These are phyloP conservation scores for Aspergillus transmontanensis DNA, from an alignment of 2,329 filamentous ascomycete genomes.

Conservation along the genomic window DNA sequence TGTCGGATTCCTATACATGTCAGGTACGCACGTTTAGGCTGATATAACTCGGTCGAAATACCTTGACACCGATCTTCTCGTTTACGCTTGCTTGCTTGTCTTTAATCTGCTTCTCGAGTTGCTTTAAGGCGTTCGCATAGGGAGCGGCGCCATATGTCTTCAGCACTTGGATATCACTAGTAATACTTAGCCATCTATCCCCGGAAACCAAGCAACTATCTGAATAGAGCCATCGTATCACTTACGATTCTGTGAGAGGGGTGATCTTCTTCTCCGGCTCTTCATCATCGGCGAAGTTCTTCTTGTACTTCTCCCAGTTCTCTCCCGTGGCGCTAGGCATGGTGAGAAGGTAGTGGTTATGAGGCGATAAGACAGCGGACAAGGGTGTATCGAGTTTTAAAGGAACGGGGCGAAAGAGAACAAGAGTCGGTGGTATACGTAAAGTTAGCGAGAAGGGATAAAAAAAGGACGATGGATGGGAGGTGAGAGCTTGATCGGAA, in stretches of 20 bases:
- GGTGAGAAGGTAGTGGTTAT: conserved; percentile 42
- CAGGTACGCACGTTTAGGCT: conserved; percentile 24
- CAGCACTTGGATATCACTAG: conserved; percentile 95
- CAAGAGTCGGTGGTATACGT: not conserved
- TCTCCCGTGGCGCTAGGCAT: conserved; percentile 93
- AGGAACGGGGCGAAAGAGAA: conserved; percentile 5
- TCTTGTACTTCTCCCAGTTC: conserved; percentile 99
- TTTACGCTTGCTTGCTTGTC: conserved; percentile 98
- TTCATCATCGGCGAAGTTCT: conserved; percentile 95
- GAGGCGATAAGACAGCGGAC: conserved; percentile 22
- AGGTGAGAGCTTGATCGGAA: conserved; percentile 5
- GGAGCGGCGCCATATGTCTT: conserved; percentile 98
- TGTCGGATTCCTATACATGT: conserved; percentile 82
- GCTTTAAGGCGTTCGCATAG: conserved; percentile 90
- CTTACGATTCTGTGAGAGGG: conserved; percentile 92
- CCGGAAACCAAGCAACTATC: not conserved
- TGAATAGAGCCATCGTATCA: not conserved
- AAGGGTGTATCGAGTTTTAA: conserved; percentile 7
- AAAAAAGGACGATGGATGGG: conserved; percentile 9
- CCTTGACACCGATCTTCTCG: conserved; percentile 82
- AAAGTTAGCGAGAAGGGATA: not conserved
- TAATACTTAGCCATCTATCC: conserved; percentile 34
- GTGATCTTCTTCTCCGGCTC: conserved; percentile 99
- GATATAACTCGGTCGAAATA: conserved; percentile 24
- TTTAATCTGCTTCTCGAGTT: conserved; percentile 98